Evolutionary conservation across 306 rosid genomes (phyloP), one percentile per base, ranked within the genome.

Genomic region (Lotus japonicus): DNA sequence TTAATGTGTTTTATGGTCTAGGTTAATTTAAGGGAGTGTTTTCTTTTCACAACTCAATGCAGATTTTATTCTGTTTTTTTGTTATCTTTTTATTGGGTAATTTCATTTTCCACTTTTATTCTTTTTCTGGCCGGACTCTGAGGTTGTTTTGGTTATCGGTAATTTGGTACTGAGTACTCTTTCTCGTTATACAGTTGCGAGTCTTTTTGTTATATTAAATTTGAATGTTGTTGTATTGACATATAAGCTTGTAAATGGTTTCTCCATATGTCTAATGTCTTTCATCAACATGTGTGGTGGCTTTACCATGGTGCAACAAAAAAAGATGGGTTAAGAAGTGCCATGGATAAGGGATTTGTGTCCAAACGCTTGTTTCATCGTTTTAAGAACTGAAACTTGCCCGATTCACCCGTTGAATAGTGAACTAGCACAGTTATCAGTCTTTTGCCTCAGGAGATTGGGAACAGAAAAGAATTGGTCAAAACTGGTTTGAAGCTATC

Each of bases 1-100:
- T 74, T 61, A 45, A 49, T 26, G 26, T 54, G 63, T 60, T 53
- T 69, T 33, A 60, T 23, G 72, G 70, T 66, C 48, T 42, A 50
- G 71, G 35, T 66, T 59, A 62, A 57, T 61, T 70, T 69, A 49
- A 38, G 55, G 60, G 53, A 35, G 1, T 72, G 50, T 35, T 50
- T 15, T 58, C n/a, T n/a, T 55, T 14, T 19, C 39, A 38, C 38
- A 33, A 23, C 58, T 65, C 41, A 56, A 44, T 53, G 75, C 66
- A 45, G 7, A 46, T 59, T 18, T 53, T 9, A 62, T 26, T 43
- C 11, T 33, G 11, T 31, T 36, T 39, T 14, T 58, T 67, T 21
- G 21, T 49, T 52, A 59, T 79, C 39, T 61, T 59, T 46, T 68
- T 23, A 23, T 18, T 80, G 67, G 11, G 45, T 14, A 56, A 17